Evolutionary conservation across 1,284 basidiomycete species (phyloP).

Genomic region (Ganoderma resinaceum): DNA sequence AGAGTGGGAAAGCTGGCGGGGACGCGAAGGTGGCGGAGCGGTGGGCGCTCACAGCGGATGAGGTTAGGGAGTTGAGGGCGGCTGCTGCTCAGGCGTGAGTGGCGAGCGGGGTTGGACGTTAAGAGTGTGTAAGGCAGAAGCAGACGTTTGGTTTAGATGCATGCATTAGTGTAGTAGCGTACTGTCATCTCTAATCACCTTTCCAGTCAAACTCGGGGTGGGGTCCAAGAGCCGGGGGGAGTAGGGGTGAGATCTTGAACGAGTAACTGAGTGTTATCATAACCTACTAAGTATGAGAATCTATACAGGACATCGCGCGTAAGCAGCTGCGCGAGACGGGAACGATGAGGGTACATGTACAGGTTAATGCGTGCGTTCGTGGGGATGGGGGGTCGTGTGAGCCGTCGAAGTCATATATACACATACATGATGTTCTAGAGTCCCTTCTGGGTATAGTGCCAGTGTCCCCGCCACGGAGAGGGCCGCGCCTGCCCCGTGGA

Average conservation of each 20-base stretch:
- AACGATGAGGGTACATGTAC: background rate
- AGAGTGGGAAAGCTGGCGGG: constrained; percentile 31
- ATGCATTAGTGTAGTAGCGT: background rate
- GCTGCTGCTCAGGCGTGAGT: constrained; percentile 19
- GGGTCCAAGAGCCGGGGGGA: background rate
- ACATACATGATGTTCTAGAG: background rate
- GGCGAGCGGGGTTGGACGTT: background rate
- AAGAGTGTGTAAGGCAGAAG: too few relatives aligned
- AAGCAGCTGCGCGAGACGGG: background rate
- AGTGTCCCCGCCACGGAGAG: constrained; percentile 4
- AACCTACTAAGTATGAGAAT: background rate
- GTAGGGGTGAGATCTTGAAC: background rate
- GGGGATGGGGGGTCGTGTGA: background rate
- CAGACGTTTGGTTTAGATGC: background rate
- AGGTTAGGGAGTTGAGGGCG: constrained; percentile 31
- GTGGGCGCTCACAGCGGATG: constrained; percentile 36
- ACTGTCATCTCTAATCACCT: background rate
- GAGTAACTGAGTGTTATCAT: background rate
- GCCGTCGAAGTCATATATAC: background rate
- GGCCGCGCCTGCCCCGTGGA: constrained; percentile 1
- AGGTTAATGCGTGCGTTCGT: background rate
- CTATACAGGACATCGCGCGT: background rate
- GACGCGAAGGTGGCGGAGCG: constrained; percentile 33
- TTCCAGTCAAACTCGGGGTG: background rate
- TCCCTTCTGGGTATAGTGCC: background rate